Percentiles rank a stretch among this genome's conserved stretches.
These are phyloP conservation scores for Diaporthe velutina DNA, from an alignment of 2,329 filamentous ascomycete genomes.

Conservation along the genomic window DNA sequence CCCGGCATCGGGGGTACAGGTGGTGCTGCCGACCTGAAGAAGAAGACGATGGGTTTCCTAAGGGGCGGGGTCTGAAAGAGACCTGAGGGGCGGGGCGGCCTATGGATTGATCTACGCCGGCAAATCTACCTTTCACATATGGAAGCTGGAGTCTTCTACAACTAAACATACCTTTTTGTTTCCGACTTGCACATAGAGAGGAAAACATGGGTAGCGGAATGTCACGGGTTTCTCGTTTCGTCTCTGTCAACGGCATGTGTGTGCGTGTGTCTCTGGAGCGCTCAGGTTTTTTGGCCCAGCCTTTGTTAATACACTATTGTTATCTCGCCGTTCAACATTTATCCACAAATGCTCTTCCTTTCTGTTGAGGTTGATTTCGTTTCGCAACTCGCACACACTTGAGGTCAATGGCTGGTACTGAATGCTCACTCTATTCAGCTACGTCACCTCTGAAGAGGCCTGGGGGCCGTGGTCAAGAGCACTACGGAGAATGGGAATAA, in stretches of 20 bases:
- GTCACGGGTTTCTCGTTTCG: constrained; percentile 4
- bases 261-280: background rate
- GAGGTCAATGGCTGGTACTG: background rate
- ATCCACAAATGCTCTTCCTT: background rate
- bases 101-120: constrained; percentile 4
- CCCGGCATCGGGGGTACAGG: constrained; percentile 31
- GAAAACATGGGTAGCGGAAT: constrained; percentile 24
- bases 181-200: constrained; percentile 30
- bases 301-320: constrained; percentile 26
- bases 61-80: constrained; percentile 24
- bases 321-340: background rate
- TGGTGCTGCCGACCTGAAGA: constrained; percentile 37
- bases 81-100: constrained; percentile 4
- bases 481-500: background rate
- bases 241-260: background rate
- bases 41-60: constrained; percentile 38
- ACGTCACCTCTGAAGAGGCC: background rate
- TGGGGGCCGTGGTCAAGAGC: background rate
- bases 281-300: background rate
- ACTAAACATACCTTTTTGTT: constrained; percentile 2
- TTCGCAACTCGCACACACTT: background rate
- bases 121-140: background rate
- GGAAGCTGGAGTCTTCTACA: constrained; percentile 15
- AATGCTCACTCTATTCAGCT: background rate
- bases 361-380: background rate